These are phyloP conservation scores for Fusarium foetens DNA, from an alignment of 2,329 filamentous ascomycete genomes.

Conservation along the genomic window DNA sequence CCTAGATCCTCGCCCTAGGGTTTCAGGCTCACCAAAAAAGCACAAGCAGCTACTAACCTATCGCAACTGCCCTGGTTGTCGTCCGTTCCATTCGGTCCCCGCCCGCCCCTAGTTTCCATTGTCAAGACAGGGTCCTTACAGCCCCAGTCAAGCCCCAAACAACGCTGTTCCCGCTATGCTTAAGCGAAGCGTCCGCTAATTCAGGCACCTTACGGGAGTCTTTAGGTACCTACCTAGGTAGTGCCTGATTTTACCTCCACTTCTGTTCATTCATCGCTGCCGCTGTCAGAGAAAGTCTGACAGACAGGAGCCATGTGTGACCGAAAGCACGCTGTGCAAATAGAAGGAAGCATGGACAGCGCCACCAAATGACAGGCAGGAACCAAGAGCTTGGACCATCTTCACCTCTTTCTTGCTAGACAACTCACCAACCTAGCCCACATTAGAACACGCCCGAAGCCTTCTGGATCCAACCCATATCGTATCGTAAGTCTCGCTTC, in stretches of 20 bases:
- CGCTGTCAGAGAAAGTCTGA: not conserved
- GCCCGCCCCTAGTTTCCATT: not conserved
- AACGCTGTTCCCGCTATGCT: slow-evolving; percentile 40
- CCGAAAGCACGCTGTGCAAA: slow-evolving; percentile 10
- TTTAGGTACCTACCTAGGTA: not conserved
- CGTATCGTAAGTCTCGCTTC: slow-evolving; percentile 2
- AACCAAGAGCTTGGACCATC: slow-evolving; percentile 27
- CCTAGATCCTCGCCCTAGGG: slow-evolving; percentile 37
- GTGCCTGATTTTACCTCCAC: not conserved
- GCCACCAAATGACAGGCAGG: slow-evolving; percentile 20
- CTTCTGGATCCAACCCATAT: slow-evolving; percentile 1
- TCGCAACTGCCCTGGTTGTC: slow-evolving; percentile 32
- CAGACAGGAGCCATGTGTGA: slow-evolving; percentile 10
- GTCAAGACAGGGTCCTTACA: not conserved
- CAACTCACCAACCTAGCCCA: slow-evolving; percentile 14
- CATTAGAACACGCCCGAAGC: slow-evolving; percentile 18
- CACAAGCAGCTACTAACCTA: slow-evolving; percentile 30
- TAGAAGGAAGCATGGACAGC: slow-evolving; percentile 17
- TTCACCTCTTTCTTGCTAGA: not conserved
- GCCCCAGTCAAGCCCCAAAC: slow-evolving; percentile 40
- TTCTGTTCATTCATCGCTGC: not conserved
- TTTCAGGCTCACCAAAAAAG: slow-evolving; percentile 45
- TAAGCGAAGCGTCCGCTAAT: slow-evolving; percentile 43
- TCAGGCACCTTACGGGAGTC: slow-evolving; percentile 13
- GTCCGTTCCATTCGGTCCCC: slow-evolving; percentile 29